These are phyloP conservation scores for Suillus brevipes DNA, from an alignment of 768 basidiomycete species.

Conservation along the genomic window DNA sequence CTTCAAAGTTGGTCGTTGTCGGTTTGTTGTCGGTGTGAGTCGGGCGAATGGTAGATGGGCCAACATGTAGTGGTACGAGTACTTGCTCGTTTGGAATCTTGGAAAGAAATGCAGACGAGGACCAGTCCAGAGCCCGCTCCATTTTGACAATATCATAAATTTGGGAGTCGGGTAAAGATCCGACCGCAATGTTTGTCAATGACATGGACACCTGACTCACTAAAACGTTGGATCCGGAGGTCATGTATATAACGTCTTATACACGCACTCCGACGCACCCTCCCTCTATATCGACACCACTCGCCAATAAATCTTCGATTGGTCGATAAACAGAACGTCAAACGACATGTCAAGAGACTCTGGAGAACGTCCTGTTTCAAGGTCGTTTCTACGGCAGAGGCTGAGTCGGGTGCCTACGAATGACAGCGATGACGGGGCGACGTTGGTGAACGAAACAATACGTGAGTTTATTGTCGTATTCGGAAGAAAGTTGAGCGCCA, in stretches of 20 bases:
- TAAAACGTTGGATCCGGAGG: neutral
- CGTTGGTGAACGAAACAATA: constrained; percentile 1
- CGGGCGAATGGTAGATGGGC: too few species aligned
- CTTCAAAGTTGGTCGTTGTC: too few species aligned
- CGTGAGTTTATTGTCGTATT: neutral
- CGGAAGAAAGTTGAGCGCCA: neutral
- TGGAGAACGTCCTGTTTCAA: neutral
- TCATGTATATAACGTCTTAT: neutral
- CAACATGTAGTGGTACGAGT: too few species aligned
- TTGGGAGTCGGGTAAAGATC: neutral
- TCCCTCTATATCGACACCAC: neutral
- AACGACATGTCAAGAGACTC: neutral
- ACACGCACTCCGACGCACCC: neutral
- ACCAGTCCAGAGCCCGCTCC: neutral
- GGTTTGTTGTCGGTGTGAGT: too few species aligned
- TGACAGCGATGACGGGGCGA: constrained; percentile 9
- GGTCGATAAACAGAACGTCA: neutral
- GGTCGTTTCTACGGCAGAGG: constrained; percentile 7
- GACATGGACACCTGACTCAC: too few species aligned
- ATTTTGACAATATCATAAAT: neutral
- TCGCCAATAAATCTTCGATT: neutral
- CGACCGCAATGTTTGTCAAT: neutral
- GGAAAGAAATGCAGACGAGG: neutral
- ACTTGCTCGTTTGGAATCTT: neutral
- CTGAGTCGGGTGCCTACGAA: constrained; percentile 6